Evolutionary conservation across 2,329 filamentous ascomycete genomes (phyloP).

Genomic region (Alternaria sp.): DNA sequence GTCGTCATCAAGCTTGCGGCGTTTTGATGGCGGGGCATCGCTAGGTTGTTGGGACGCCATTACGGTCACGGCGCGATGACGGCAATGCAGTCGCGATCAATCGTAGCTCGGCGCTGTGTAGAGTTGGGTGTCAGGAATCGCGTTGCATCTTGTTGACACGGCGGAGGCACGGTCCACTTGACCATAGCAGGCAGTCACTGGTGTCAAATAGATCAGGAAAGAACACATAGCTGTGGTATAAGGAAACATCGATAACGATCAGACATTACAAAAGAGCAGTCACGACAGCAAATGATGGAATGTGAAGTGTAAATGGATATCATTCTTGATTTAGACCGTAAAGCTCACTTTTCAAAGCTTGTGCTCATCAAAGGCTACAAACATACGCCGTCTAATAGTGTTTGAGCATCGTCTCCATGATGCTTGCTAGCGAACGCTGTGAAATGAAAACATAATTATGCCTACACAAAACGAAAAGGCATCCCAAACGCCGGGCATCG

Average conservation of each 20-base stretch:
- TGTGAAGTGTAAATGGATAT: constrained; percentile 16
- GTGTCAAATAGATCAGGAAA: background rate
- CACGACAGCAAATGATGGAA: background rate
- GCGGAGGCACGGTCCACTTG: constrained; percentile 6
- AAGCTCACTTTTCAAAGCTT: constrained; percentile 29
- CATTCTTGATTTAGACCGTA: constrained; percentile 27
- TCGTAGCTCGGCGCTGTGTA: background rate
- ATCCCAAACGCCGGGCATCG: constrained; percentile 44
- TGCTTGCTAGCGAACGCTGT: constrained; percentile 36
- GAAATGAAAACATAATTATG: constrained; percentile 36
- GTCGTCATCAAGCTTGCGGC: constrained; percentile 29
- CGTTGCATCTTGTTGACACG: background rate
- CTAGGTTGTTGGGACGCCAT: constrained; percentile 15
- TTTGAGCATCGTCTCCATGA: constrained; percentile 21
- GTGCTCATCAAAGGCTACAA: constrained; percentile 28
- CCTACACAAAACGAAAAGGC: constrained; percentile 23
- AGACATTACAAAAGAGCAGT: background rate
- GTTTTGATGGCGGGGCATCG: constrained; percentile 28
- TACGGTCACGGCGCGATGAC: background rate
- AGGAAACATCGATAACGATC: background rate
- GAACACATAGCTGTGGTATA: background rate
- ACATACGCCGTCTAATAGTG: constrained; percentile 40
- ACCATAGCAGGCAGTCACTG: constrained; percentile 5
- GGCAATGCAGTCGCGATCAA: background rate
- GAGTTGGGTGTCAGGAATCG: background rate